Base-by-base conservation (phyloP, 148 eudicot genomes). In the Suaeda aralocaspica region DNA sequence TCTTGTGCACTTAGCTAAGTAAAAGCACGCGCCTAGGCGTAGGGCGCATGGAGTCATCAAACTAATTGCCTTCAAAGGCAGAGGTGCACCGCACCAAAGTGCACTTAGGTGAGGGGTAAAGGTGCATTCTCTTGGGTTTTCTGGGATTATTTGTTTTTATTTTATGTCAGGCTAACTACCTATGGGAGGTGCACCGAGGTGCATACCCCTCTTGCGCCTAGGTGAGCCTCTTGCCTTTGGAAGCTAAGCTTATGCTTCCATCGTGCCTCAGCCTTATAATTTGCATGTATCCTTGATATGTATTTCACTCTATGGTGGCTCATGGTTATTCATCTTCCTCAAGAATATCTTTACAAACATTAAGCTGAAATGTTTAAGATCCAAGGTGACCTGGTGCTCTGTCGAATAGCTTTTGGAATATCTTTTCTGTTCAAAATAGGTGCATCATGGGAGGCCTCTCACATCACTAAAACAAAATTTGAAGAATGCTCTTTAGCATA, bases 221-320 rank as follows among this genome's bases (percentile, higher is more conserved):
- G n/a, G n/a, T n/a, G n/a, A n/a, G n/a, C n/a, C n/a, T n/a, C n/a
- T n/a, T n/a, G n/a, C n/a, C n/a, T n/a, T n/a, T n/a, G n/a, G n/a
- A n/a, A n/a, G n/a, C n/a, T n/a, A n/a, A n/a, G 26, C 58, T 53
- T 53, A 22, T 57, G 61, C 8, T 57, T 36, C 61, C 61, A 57
- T 5, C 9, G 1, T 29, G 19, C 21, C 11, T 28, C 28, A 14
- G 14, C 29, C 36, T 55, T 5, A 31, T 55, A 31, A 31, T 29
- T 16, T 57, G 61, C 3, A 7, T 53, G 55, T 18, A 50, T 21
- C 13, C 12, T 57, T 57, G 34, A 5, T 28, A 15, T 15, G 61
- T 26, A 57, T 53, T 53, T 28, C 22, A 22, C 36, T 57, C 34
- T 57, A 16, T 57, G 34, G 28, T 29, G 21, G 34, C 36, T 57